Conservation (phyloP, 805 yeast species). For the Candida multigemmis region DNA sequence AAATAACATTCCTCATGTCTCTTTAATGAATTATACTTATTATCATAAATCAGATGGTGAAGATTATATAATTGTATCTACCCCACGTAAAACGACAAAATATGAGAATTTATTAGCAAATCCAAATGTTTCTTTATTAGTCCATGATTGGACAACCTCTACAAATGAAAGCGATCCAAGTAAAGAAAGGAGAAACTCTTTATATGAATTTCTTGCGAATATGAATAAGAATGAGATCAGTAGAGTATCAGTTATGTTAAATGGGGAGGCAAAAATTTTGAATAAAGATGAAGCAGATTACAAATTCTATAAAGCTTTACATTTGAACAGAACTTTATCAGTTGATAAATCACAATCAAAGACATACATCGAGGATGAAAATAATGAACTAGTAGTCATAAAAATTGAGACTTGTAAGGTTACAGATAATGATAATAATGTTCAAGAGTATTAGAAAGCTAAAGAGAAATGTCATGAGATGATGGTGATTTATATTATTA, state of each 20-base stretch:
- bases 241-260: constrained; percentile 72
- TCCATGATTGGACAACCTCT: constrained; percentile 86
- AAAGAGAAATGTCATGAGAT: too few species aligned
- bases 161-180: constrained; percentile 17
- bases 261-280: constrained; percentile 60
- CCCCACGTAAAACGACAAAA: constrained; percentile 66
- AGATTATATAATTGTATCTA: constrained; percentile 59
- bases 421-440: constrained; percentile 68
- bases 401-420: constrained; percentile 62
- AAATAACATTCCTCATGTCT: constrained; percentile 73
- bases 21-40: constrained; percentile 85
- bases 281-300: constrained; percentile 32
- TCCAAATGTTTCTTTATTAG: constrained; percentile 71
- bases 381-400: constrained; percentile 59
- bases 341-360: constrained; percentile 61
- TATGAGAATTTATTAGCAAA: constrained; percentile 59
- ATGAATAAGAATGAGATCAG: constrained; percentile 75
- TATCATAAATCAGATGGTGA: constrained; percentile 28
- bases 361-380: constrained; percentile 39
- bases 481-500: too few species aligned
- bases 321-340: constrained; percentile 54
- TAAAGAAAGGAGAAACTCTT: constrained; percentile 15
- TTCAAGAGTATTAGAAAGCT: constrained; percentile 21
- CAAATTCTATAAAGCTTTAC: constrained; percentile 51
- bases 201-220: constrained; percentile 52